Evolutionary conservation across 78 protist species (phyloP).

Genomic region (Cyanophora paradoxa): DNA sequence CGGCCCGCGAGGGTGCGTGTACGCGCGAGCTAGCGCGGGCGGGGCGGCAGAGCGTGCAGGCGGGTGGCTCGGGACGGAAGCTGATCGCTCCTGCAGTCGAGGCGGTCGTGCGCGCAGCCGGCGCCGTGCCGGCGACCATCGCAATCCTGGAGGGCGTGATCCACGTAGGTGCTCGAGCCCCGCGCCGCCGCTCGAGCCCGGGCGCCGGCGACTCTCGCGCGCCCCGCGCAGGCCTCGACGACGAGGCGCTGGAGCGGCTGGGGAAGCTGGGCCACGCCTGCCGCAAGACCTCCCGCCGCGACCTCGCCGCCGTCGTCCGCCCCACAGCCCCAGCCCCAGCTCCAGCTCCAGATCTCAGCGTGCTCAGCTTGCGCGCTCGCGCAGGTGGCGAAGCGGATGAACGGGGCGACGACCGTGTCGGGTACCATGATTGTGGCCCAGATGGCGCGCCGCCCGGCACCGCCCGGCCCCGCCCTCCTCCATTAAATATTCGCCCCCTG

Average conservation of each 20-base stretch:
- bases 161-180: slow-evolving; percentile 27
- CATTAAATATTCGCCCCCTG: no score
- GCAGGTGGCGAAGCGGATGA: slow-evolving; percentile 24
- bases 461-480: no score
- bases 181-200: no score
- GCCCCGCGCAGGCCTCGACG: neutral
- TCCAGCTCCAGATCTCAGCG: no score
- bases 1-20: slow-evolving; percentile 39
- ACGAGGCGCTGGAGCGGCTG: neutral
- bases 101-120: slow-evolving; percentile 56
- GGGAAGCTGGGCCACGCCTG: slow-evolving; percentile 17
- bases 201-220: no score
- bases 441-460: no score
- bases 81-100: slow-evolving; percentile 60
- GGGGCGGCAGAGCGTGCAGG: neutral
- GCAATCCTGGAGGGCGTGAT: slow-evolving; percentile 56
- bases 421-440: slow-evolving; percentile 77
- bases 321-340: no score
- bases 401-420: slow-evolving; percentile 93
- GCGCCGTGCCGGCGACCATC: slow-evolving; percentile 97
- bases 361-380: no score
- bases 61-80: no score
- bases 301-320: slow-evolving; percentile 72
- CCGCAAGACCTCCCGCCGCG: slow-evolving; percentile 78
- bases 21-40: neutral